A percentile compares a stretch with the other conserved stretches of the same genome.
These are phyloP conservation scores for Malus hybrid DNA, from an alignment of 331 rosid genomes.

Conservation along the genomic window DNA sequence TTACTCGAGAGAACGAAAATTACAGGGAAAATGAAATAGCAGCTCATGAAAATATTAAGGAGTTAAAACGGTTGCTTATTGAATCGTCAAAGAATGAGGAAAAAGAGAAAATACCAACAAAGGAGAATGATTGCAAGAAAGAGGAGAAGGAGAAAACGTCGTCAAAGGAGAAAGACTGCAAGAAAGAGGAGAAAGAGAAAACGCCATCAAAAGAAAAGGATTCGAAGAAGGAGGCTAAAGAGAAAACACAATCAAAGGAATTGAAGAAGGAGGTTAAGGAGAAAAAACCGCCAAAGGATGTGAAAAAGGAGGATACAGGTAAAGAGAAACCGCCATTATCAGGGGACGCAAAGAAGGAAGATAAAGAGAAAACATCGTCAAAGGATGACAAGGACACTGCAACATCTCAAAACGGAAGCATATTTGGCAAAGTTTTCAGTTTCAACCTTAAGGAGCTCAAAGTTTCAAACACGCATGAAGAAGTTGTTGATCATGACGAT, in stretches of 20 bases:
- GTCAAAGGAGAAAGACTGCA: constrained; percentile 4
- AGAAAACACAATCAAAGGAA: constrained; percentile 2
- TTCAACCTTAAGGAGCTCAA: constrained; percentile 46
- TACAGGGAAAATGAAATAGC: constrained; percentile 61
- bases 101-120: not conserved
- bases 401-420: constrained; percentile 10
- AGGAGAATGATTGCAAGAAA: constrained; percentile 18
- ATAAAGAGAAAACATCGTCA: constrained; percentile 7
- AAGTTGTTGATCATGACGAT: constrained; percentile 17
- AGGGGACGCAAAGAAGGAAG: constrained; percentile 10
- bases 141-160: constrained; percentile 15
- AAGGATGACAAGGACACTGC: constrained; percentile 19
- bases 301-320: too few relatives aligned
- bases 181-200: not conserved
- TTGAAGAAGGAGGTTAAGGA: not conserved
- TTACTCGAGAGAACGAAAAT: constrained; percentile 50
- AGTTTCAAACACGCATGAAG: constrained; percentile 24
- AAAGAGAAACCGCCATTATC: not conserved
- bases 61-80: constrained; percentile 48
- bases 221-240: constrained; percentile 14
- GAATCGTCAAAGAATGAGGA: constrained; percentile 45
- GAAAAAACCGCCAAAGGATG: too few relatives aligned
- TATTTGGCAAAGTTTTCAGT: constrained; percentile 36
- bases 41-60: constrained; percentile 53
- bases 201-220: constrained; percentile 12